Evolutionary conservation across 148 eudicot genomes (phyloP).

Genomic region (Hydrangea macrophylla): DNA sequence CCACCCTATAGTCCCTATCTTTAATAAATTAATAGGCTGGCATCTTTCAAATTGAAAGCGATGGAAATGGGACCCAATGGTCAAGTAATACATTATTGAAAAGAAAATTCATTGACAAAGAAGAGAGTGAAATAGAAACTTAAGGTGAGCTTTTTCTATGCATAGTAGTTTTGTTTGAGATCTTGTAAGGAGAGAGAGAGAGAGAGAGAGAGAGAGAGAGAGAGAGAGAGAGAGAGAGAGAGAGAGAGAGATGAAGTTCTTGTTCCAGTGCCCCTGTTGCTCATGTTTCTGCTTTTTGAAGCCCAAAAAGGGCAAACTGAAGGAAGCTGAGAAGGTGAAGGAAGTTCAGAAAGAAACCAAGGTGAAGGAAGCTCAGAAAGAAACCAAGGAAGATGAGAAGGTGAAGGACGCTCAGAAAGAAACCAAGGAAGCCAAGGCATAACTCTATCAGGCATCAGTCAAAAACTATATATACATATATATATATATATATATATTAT

Average conservation of each 20-base stretch:
- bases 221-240: no score
- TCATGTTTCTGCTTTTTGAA: slow-evolving; percentile 28
- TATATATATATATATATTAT: no score
- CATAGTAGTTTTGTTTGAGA: not conserved
- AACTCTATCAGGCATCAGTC: no score
- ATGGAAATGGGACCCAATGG: slow-evolving; percentile 39
- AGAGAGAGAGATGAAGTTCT: slow-evolving; percentile 27
- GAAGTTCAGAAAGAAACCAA: no score
- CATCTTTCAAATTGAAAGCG: slow-evolving; percentile 32
- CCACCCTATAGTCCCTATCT: no score
- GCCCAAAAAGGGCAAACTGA: slow-evolving; percentile 19
- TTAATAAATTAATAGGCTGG: no score
- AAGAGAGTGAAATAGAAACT: slow-evolving; percentile 7
- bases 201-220: no score
- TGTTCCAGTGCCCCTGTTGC: slow-evolving; percentile 28
- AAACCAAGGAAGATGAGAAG: no score
- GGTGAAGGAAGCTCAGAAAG: no score
- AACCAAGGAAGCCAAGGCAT: not conserved
- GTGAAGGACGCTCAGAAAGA: slow-evolving; percentile 8
- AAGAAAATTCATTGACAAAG: slow-evolving; percentile 16
- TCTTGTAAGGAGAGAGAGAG: not conserved
- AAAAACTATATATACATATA: no score
- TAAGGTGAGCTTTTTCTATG: not conserved
- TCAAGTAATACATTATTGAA: slow-evolving; percentile 11
- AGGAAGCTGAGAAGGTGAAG: slow-evolving; percentile 6